Percentiles rank a stretch among this genome's conserved stretches.
phyloP scores from a whole-genome alignment of 495 filamentous ascomycete genomes.

The Aspergillus affinis region DNA sequence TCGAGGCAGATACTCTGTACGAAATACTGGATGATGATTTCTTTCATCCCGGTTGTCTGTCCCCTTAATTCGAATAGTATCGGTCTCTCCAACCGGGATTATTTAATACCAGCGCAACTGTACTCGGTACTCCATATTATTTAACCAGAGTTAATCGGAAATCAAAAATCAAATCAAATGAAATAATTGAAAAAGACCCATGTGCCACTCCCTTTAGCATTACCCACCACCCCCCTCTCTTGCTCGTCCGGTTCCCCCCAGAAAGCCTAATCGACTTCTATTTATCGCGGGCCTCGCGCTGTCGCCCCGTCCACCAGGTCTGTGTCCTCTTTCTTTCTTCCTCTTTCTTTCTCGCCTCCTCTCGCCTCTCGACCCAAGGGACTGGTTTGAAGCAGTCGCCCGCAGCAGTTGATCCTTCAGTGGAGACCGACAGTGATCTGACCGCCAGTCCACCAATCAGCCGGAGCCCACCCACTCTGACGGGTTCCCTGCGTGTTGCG shows the following conservation, averaged over 20 bases:
- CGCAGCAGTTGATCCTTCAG: no score
- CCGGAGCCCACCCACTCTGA: conserved; percentile 7
- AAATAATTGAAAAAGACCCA: no score
- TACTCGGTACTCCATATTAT: no score
- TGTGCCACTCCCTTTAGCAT: no score
- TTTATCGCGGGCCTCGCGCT: neutral
- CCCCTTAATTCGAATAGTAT: no score
- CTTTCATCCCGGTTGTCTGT: no score
- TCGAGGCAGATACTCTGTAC: no score
- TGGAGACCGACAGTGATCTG: conserved; percentile 14
- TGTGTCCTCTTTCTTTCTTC: neutral
- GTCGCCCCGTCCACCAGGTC: no score
- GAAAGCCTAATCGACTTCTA: neutral
- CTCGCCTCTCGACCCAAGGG: neutral
- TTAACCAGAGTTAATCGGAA: neutral
- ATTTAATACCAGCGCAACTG: no score
- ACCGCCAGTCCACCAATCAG: conserved; percentile 25
- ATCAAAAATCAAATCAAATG: neutral
- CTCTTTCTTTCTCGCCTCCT: neutral
- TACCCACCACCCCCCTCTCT: neutral
- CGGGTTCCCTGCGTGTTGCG: conserved; percentile 13
- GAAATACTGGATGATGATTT: no score
- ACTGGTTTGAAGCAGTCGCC: neutral
- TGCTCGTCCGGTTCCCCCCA: neutral
- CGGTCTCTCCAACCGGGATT: no score